Conservation (phyloP, 2,329 filamentous ascomycete genomes). For the Colletotrichum plurivorum region DNA sequence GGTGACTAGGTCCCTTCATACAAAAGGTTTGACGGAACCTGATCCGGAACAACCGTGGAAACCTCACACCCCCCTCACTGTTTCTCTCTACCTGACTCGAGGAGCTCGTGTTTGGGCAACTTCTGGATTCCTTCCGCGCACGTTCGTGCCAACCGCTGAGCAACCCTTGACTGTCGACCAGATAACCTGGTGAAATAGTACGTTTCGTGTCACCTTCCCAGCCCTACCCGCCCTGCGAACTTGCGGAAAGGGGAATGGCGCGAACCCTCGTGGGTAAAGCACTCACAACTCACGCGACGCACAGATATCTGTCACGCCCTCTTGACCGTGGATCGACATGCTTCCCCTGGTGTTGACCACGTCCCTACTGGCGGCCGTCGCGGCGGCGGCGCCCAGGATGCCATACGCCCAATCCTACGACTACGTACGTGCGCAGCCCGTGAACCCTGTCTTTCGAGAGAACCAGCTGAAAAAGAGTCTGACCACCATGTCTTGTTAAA, state of each 20-base stretch:
- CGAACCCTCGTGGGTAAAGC: too few relatives aligned
- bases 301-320: conserved; percentile 1
- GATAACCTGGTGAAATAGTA: neutral
- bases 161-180: neutral
- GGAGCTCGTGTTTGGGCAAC: conserved; percentile 16
- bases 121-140: conserved; percentile 2
- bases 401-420: conserved; percentile 2
- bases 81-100: conserved; percentile 12
- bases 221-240: conserved; percentile 12
- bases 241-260: too few relatives aligned
- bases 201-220: conserved; percentile 6
- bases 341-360: neutral
- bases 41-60: conserved; percentile 15
- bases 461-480: neutral
- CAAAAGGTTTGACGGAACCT: conserved; percentile 26
- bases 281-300: neutral
- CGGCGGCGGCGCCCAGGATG: neutral
- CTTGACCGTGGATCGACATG: conserved; percentile 9
- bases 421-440: conserved; percentile 17
- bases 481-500: neutral
- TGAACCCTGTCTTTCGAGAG: neutral
- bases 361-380: conserved; percentile 11
- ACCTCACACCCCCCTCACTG: neutral
- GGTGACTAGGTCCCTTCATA: neutral
- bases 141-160: conserved; percentile 8